Percentiles rank a stretch among this genome's conserved stretches.
These are phyloP conservation scores for Saturnispora sanitii DNA, from an alignment of 805 yeast species.

Conservation along the genomic window DNA sequence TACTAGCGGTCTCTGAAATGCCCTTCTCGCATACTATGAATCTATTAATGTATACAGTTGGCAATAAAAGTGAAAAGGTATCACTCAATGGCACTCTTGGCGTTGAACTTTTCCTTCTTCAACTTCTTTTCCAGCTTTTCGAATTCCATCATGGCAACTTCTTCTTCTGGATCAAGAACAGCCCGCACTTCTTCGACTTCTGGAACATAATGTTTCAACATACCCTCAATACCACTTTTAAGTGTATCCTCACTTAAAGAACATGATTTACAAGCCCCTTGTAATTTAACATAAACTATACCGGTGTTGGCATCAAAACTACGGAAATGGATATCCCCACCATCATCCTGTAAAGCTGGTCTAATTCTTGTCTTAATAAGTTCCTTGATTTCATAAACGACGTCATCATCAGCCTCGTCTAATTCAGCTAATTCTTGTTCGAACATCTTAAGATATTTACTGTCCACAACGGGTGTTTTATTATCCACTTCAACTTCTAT, in stretches of 20 bases:
- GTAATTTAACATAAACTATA: conserved; percentile 45
- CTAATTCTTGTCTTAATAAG: conserved; percentile 58
- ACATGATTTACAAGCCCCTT: conserved; percentile 69
- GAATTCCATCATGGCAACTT: conserved; percentile 65
- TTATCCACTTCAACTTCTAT: conserved; percentile 21
- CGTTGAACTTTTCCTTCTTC: conserved; percentile 25
- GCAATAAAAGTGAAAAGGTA: too few species aligned
- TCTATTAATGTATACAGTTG: too few species aligned
- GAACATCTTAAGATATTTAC: conserved; percentile 17
- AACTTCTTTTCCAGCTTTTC: conserved; percentile 67
- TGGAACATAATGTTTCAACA: conserved; percentile 61
- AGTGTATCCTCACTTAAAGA: conserved; percentile 57
- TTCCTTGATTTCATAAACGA: conserved; percentile 59
- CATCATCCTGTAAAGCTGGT: conserved; percentile 69
- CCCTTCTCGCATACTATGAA: too few species aligned
- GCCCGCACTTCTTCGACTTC: conserved; percentile 50
- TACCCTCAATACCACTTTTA: conserved; percentile 59
- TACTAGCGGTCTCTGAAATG: too few species aligned
- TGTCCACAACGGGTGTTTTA: conserved; percentile 21
- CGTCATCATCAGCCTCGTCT: conserved; percentile 55
- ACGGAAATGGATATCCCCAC: conserved; percentile 65
- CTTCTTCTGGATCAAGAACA: conserved; percentile 31
- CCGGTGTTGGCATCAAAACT: conserved; percentile 48
- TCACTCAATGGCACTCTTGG: too few species aligned
- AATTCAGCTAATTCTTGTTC: conserved; percentile 22